Conservation (phyloP, 192 early-diverging fungal genomes). For the Coemansia sp. region DNA sequence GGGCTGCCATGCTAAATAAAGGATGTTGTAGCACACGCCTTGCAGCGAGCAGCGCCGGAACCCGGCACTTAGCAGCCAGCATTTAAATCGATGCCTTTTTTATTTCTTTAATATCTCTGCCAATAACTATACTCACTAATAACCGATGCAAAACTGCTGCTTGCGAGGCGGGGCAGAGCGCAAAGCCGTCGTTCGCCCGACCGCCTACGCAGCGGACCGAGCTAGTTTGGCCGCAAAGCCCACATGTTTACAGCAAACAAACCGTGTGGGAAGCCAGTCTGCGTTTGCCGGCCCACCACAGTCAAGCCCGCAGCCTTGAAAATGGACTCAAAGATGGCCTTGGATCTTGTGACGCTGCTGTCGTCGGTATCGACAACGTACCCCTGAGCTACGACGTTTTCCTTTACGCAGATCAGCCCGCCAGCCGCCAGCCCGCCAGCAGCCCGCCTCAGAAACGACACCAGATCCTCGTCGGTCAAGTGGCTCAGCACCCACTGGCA, state of each 20-base stretch:
- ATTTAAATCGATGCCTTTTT: too few species aligned
- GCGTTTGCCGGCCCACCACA: slow-evolving; percentile 59
- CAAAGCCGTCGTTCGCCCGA: too few species aligned
- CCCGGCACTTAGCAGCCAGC: too few species aligned
- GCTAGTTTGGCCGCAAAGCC: slow-evolving; percentile 23
- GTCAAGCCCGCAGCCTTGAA: slow-evolving; percentile 61
- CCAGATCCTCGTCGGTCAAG: slow-evolving; percentile 84
- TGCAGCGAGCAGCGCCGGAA: too few species aligned
- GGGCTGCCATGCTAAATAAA: too few species aligned
- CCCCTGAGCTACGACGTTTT: slow-evolving; percentile 69
- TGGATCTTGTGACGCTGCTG: slow-evolving; percentile 65
- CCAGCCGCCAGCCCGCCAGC: slow-evolving; percentile 60
- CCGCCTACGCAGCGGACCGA: too few species aligned
- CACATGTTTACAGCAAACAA: slow-evolving; percentile 72
- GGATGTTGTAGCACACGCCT: too few species aligned
- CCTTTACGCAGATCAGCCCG: slow-evolving; percentile 86
- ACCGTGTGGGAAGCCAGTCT: slow-evolving; percentile 66
- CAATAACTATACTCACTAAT: too few species aligned
- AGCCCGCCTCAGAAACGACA: slow-evolving; percentile 78
- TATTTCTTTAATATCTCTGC: too few species aligned
- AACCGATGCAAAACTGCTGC: too few species aligned
- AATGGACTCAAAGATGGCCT: slow-evolving; percentile 49
- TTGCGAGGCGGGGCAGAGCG: too few species aligned
- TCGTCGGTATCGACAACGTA: slow-evolving; percentile 79
- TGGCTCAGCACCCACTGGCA: slow-evolving; percentile 97